Percentiles rank a stretch among this genome's conserved stretches.
These are phyloP conservation scores for Talaromyces piceae DNA, from an alignment of 2,329 filamentous ascomycete species.

Conservation along the genomic window DNA sequence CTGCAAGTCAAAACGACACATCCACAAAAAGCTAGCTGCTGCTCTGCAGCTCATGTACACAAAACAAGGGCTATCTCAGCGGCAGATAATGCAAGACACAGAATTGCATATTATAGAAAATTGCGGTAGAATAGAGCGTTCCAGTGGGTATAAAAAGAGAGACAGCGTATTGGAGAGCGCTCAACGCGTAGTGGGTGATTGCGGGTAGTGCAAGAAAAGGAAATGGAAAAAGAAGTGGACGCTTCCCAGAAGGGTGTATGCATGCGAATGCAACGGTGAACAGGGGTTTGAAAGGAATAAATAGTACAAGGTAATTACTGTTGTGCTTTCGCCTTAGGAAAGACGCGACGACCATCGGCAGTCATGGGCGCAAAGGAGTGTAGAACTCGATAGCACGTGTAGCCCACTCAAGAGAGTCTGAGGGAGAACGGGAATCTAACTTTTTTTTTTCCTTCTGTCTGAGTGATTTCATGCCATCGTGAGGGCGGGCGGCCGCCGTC, in stretches of 20 bases:
- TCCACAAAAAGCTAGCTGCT: not conserved
- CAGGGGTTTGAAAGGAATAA: not conserved
- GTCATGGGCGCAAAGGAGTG: not conserved
- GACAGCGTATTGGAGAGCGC: constrained; percentile 1
- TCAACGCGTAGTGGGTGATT: not conserved
- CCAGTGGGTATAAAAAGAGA: not conserved
- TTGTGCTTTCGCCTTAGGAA: not conserved
- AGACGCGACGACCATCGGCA: not conserved
- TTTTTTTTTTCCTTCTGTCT: not conserved
- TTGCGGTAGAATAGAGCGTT: not conserved
- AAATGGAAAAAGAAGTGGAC: not conserved
- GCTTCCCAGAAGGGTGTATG: not conserved
- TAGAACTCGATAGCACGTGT: not conserved
- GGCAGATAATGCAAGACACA: constrained; percentile 2
- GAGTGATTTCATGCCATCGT: constrained; percentile 1
- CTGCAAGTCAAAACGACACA: not conserved
- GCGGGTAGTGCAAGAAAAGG: too few relatives aligned
- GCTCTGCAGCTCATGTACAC: not conserved
- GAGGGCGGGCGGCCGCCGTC: not conserved
- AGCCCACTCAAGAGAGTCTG: not conserved
- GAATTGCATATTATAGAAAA: not conserved
- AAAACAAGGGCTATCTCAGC: not conserved
- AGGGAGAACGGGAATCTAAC: not conserved
- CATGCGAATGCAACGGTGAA: not conserved
- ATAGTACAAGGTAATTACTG: not conserved